Evolutionary conservation across 257 asterid genomes (phyloP).

Genomic region (Petunia secreta): DNA sequence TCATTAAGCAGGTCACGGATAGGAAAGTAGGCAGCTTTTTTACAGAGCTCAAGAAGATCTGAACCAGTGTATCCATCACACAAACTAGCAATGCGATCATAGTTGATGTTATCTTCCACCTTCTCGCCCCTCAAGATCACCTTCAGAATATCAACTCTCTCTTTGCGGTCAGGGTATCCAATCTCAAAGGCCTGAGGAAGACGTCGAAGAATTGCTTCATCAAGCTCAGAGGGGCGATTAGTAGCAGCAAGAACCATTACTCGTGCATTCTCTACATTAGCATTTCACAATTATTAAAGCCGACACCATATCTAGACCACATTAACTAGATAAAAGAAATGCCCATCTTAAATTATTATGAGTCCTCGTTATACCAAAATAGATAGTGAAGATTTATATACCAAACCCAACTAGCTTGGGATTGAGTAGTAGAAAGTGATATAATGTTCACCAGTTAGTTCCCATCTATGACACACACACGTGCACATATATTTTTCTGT

Average conservation of each 20-base stretch:
- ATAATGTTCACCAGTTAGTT: background rate
- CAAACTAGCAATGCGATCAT: slow-evolving; percentile 64
- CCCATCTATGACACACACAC: slow-evolving; percentile 1
- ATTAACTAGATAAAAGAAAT: background rate
- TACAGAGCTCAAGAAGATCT: slow-evolving; percentile 90
- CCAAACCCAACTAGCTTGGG: background rate
- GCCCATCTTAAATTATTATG: slow-evolving; percentile 1
- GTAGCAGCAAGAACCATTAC: slow-evolving; percentile 99
- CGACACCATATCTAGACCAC: background rate
- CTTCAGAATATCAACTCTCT: slow-evolving; percentile 76
- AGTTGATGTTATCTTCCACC: slow-evolving; percentile 62
- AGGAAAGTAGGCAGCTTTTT: slow-evolving; percentile 91
- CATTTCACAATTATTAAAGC: slow-evolving; percentile 17
- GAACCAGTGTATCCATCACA: slow-evolving; percentile 93
- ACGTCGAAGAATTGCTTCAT: slow-evolving; percentile 96
- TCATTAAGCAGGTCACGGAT: slow-evolving; percentile 74
- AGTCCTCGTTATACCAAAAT: background rate
- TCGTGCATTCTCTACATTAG: slow-evolving; percentile 69
- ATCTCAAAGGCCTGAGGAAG: slow-evolving; percentile 96
- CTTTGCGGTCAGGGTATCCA: slow-evolving; percentile 69
- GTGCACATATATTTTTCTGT: background rate
- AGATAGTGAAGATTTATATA: slow-evolving; percentile 1
- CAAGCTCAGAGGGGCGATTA: slow-evolving; percentile 98
- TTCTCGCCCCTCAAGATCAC: slow-evolving; percentile 87
- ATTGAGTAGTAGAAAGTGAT: slow-evolving; percentile 19